Evolutionary conservation across 768 basidiomycete genomes (phyloP), one percentile per base, ranked within the genome.

Genomic region (Plicaturopsis crispa): DNA sequence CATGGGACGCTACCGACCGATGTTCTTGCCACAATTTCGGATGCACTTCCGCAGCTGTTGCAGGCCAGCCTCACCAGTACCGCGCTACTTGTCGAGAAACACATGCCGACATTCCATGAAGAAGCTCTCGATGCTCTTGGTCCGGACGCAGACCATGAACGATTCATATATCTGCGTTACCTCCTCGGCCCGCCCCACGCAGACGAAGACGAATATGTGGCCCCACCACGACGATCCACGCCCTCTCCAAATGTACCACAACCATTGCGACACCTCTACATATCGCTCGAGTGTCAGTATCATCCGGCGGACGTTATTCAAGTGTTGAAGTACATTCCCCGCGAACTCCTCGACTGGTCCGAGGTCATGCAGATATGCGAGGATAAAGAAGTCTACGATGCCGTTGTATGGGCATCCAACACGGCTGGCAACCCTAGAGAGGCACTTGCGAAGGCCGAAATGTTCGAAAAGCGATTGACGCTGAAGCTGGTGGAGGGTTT

Each of bases 361-460:
- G 62, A 71, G 16, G 63, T 81, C 18, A 61, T 78, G 12, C 61
- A 62, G 4, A 72, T 75, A 6, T 93, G 89, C 56, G 84, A 92
- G 57, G 56, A 67, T 2, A 66, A 70, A 14, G 66, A 67, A 30
- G 79, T 78, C 12, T 84, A 72, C 45, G 80, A 88, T 35, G 88
- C 86, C 6, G 80, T 84, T 17, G 61, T 97, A 4, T 97, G 93
- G 93, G 69, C 79, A 2, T 60, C 80, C 33, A 71, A 90, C 47
- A 69, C 71, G 50, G 67, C 65, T 31, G 84, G 83, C 2, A 63
- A 78, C 34, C 73, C 83, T 6, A 64, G 61, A 36, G 69, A 67
- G 14, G 86, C 92, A 10, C 67, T 97, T 22, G 52, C 61, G 28
- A 84, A 82, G 47, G 74, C 80, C 0, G 79, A 81, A 22, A 52